A percentile compares a stretch with the other conserved stretches of the same genome.
phyloP scores from a whole-genome alignment of 2,329 filamentous ascomycete genomes.

The Ceratocystis eucalypticola region DNA sequence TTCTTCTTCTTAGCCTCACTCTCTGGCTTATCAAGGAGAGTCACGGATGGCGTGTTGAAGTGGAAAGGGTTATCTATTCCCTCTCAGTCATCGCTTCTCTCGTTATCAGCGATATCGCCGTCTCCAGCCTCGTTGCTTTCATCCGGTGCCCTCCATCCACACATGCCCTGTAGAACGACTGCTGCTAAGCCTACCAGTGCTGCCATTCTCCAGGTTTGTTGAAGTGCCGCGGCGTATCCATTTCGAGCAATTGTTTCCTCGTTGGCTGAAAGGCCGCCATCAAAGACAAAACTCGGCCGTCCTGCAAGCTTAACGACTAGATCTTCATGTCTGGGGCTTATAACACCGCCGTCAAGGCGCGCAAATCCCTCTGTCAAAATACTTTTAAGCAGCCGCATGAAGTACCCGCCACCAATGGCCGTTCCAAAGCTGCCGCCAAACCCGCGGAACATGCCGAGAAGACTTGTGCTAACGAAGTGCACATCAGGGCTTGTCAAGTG shows the following conservation, averaged over 20 bases:
- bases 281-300: constrained; percentile 37
- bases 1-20: not conserved
- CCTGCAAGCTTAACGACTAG: constrained; percentile 38
- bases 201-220: constrained; percentile 35
- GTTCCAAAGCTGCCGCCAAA: constrained; percentile 73
- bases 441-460: constrained; percentile 66
- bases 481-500: constrained; percentile 53
- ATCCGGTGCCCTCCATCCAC: constrained; percentile 40
- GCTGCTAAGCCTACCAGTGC: constrained; percentile 33
- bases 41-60: too few species aligned
- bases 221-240: constrained; percentile 35
- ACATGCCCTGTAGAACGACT: constrained; percentile 35
- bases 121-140: constrained; percentile 18
- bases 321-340: constrained; percentile 26
- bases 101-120: not conserved
- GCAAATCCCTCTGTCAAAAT: constrained; percentile 45
- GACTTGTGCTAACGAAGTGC: constrained; percentile 62
- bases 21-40: not conserved
- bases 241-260: constrained; percentile 35
- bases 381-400: constrained; percentile 45
- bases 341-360: constrained; percentile 30
- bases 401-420: constrained; percentile 64
- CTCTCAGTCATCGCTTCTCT: not conserved
- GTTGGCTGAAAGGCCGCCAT: constrained; percentile 28
- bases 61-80: not conserved